Evolutionary conservation across 169 alveolate genomes (phyloP), one percentile per base, ranked within the genome.

Genomic region (Perkinsus olseni): DNA sequence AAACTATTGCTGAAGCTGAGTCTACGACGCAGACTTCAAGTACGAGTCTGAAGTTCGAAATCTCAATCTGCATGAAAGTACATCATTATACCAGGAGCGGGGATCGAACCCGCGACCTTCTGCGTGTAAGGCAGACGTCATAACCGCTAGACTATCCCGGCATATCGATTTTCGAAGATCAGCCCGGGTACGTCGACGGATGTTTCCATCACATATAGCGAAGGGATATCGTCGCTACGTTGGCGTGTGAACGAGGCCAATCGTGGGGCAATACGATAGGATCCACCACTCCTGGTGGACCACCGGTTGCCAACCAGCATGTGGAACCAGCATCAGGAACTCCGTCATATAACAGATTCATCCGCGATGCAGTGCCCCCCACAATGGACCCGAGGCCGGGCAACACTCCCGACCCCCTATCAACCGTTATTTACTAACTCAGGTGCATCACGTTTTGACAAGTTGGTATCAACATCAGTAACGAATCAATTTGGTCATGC

Each of bases 91-190:
- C 95, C 74, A 92, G 39, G 92, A 91, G 94, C 91, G 96, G 96
- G 96, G 96, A 74, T 94, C 94, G 96, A 95, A 95, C 96, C 96
- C 95, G 93, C 94, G 96, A 94, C 95, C 96, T 95, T 95, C 95
- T 95, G 96, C 95, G 96, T 95, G 96, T 94, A 93, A 94, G 94
- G 96, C 95, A 92, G 96, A 91, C 91, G 96, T 92, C 95, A 94
- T 93, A 94, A 92, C 93, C 95, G 92, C 95, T 94, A 95, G 82
- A 62, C 82, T 62, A 62, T 62, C 82, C 82, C 82, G 95, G 95
- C 96, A 62, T 10, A 10, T 6, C 24, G 62, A 45, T 45, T 6
- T 6, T 45, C 17, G 62, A 6, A 45, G 62, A 10, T 45, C 62
- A 45, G 17, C 17, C 17, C 62, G 62, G n/a, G n/a, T n/a, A n/a